A percentile compares a stretch with the other conserved stretches of the same genome.
phyloP scores from a whole-genome alignment of 495 filamentous ascomycete species.

The Daldinia concentrica region DNA sequence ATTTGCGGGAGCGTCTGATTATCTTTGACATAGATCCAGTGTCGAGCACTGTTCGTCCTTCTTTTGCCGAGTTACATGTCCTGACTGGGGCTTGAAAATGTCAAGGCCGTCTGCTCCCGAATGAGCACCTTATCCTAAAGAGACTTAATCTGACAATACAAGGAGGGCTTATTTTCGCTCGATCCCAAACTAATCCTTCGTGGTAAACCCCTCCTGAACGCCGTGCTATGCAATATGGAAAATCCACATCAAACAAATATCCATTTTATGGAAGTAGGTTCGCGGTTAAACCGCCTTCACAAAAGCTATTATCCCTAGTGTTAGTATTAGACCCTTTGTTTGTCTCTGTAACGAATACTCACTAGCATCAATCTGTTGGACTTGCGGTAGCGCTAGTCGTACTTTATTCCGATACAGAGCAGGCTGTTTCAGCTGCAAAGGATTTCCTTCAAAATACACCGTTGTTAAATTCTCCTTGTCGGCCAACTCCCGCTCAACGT shows the following conservation, averaged over 20 bases:
- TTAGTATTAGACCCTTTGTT: slow-evolving; percentile 41
- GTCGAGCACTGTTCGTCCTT: slow-evolving; percentile 10
- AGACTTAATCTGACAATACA: slow-evolving; percentile 18
- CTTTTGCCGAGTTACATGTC: slow-evolving; percentile 16
- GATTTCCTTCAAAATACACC: slow-evolving; percentile 98
- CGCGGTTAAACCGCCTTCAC: slow-evolving; percentile 40
- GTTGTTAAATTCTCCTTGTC: slow-evolving; percentile 84
- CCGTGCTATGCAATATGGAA: slow-evolving; percentile 45
- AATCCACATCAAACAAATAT: slow-evolving; percentile 5
- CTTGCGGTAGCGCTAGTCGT: slow-evolving; percentile 81
- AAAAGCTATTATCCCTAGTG: slow-evolving; percentile 51
- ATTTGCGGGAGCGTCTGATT: slow-evolving; percentile 39
- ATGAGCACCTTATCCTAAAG: slow-evolving; percentile 3
- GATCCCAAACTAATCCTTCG: slow-evolving; percentile 2
- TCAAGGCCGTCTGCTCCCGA: background rate
- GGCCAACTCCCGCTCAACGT: slow-evolving; percentile 80
- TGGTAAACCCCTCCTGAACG: slow-evolving; percentile 34
- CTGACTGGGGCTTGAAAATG: slow-evolving; percentile 2
- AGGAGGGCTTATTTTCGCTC: slow-evolving; percentile 9
- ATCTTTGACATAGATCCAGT: slow-evolving; percentile 32
- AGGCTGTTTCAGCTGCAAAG: slow-evolving; percentile 77
- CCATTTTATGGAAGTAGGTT: background rate
- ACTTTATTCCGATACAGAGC: slow-evolving; percentile 94
- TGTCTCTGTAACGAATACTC: slow-evolving; percentile 55
- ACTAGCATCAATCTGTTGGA: slow-evolving; percentile 97